A percentile compares a stretch with the other conserved stretches of the same genome.
Evolutionary conservation across 2,329 filamentous ascomycete genomes (phyloP).

Genomic region (Hortaea sp.): DNA sequence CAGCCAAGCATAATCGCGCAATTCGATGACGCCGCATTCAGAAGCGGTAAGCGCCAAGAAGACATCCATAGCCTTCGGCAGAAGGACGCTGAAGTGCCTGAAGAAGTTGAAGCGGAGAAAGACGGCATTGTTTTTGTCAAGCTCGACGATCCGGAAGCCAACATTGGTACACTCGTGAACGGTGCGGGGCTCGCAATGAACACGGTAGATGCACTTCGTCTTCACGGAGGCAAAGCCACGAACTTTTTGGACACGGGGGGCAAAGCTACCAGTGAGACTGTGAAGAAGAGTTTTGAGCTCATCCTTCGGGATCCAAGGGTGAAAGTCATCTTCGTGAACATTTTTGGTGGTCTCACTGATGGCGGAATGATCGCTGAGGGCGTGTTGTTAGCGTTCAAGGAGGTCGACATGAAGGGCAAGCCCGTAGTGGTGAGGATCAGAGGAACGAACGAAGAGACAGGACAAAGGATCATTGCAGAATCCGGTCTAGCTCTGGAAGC

Average conservation of each 20-base stretch:
- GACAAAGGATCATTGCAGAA: slow-evolving; percentile 57
- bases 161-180: slow-evolving; percentile 77
- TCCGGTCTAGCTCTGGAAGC: slow-evolving; percentile 59
- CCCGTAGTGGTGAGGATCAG: slow-evolving; percentile 69
- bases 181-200: slow-evolving; percentile 88
- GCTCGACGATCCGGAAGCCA: slow-evolving; percentile 42
- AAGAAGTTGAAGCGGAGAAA: slow-evolving; percentile 53
- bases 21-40: slow-evolving; percentile 62
- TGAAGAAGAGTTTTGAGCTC: slow-evolving; percentile 65
- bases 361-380: slow-evolving; percentile 76
- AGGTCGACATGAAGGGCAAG: slow-evolving; percentile 46
- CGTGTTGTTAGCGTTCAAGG: slow-evolving; percentile 60
- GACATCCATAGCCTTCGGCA: slow-evolving; percentile 51
- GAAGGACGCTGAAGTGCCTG: slow-evolving; percentile 39
- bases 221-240: slow-evolving; percentile 57
- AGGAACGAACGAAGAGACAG: slow-evolving; percentile 63
- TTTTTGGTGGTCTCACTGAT: slow-evolving; percentile 60
- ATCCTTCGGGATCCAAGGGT: slow-evolving; percentile 63
- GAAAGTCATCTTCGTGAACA: slow-evolving; percentile 61
- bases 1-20: slow-evolving; percentile 48
- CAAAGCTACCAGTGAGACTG: slow-evolving; percentile 74
- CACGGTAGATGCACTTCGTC: slow-evolving; percentile 67
- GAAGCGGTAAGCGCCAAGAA: slow-evolving; percentile 50
- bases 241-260: slow-evolving; percentile 89
- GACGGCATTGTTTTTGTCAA: slow-evolving; percentile 73